These are phyloP conservation scores for Neurospora cerealis DNA, from an alignment of 495 filamentous ascomycete species.

Conservation along the genomic window DNA sequence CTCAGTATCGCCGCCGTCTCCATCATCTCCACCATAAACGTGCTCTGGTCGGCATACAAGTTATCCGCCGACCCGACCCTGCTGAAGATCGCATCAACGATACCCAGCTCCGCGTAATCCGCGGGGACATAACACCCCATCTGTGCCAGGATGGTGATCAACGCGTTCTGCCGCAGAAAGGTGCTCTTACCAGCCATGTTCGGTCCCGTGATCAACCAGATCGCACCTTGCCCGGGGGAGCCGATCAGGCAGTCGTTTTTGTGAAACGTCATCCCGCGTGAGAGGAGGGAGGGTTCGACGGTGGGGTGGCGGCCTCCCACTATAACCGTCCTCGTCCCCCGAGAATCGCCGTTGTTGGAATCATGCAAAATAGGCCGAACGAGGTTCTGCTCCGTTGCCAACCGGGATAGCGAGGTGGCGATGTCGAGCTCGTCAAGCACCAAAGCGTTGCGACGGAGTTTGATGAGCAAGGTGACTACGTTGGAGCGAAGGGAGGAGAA, in stretches of 20 bases:
- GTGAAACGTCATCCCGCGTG: conserved; percentile 73
- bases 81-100: conserved; percentile 89
- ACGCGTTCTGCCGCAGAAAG: conserved; percentile 85
- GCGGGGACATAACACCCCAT: conserved; percentile 88
- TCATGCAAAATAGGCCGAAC: conserved; percentile 62
- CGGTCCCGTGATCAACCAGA: conserved; percentile 92
- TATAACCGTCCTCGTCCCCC: conserved; percentile 31
- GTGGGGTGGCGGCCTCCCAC: conserved; percentile 81
- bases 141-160: conserved; percentile 89
- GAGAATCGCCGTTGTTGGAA: background rate
- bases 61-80: conserved; percentile 90
- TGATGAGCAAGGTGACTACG: conserved; percentile 69
- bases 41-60: conserved; percentile 82
- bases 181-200: conserved; percentile 99
- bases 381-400: conserved; percentile 65
- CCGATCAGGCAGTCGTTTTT: conserved; percentile 80
- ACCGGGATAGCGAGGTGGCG: conserved; percentile 65
- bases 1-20: conserved; percentile 63
- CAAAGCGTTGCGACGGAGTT: conserved; percentile 73
- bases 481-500: conserved; percentile 59
- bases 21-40: conserved; percentile 88
- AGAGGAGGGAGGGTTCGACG: conserved; percentile 69
- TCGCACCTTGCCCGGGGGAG: conserved; percentile 41
- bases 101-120: conserved; percentile 67
- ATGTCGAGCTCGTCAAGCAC: conserved; percentile 92